These are phyloP conservation scores for Fusarium ramigenum DNA, from an alignment of 2,329 filamentous ascomycete genomes.

Conservation along the genomic window DNA sequence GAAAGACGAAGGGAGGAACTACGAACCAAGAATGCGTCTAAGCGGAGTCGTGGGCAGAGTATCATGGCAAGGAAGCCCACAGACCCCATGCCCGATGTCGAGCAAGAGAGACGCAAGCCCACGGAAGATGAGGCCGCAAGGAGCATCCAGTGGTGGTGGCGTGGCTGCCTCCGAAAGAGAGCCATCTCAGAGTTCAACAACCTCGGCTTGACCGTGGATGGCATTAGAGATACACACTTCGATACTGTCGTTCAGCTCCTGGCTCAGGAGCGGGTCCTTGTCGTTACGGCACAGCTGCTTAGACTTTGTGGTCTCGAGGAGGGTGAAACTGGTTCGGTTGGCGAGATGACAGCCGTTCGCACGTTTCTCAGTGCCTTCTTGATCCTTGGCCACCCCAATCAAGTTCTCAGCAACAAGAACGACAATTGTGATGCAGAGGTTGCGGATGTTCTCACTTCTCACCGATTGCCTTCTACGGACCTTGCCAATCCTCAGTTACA, in stretches of 20 bases:
- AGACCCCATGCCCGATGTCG: conserved; percentile 59
- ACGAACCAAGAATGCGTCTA: conserved; percentile 62
- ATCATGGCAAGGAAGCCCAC: conserved; percentile 60
- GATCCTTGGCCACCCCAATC: conserved; percentile 80
- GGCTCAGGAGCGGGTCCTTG: conserved; percentile 71
- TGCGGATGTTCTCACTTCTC: conserved; percentile 46
- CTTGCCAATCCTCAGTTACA: conserved; percentile 70
- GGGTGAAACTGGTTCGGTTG: conserved; percentile 68
- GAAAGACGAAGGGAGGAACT: conserved; percentile 75
- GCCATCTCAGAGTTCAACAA: conserved; percentile 72
- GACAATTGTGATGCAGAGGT: conserved; percentile 67
- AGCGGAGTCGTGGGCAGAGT: conserved; percentile 64
- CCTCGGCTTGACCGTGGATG: conserved; percentile 75
- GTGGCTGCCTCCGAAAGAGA: conserved; percentile 64
- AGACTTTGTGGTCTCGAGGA: conserved; percentile 76
- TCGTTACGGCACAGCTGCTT: conserved; percentile 72
- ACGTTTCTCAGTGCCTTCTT: conserved; percentile 84
- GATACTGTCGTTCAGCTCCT: conserved; percentile 77
- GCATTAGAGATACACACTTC: conserved; percentile 75
- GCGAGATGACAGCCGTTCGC: conserved; percentile 75
- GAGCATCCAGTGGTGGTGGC: conserved; percentile 77
- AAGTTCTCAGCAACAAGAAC: conserved; percentile 80
- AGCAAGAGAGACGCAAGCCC: conserved; percentile 57
- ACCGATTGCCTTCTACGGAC: conserved; percentile 53
- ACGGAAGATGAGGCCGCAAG: conserved; percentile 69